Evolutionary conservation across 164 flowering plant species (phyloP), one percentile per base, ranked within the genome.

Genomic region (Vitis rupestris): DNA sequence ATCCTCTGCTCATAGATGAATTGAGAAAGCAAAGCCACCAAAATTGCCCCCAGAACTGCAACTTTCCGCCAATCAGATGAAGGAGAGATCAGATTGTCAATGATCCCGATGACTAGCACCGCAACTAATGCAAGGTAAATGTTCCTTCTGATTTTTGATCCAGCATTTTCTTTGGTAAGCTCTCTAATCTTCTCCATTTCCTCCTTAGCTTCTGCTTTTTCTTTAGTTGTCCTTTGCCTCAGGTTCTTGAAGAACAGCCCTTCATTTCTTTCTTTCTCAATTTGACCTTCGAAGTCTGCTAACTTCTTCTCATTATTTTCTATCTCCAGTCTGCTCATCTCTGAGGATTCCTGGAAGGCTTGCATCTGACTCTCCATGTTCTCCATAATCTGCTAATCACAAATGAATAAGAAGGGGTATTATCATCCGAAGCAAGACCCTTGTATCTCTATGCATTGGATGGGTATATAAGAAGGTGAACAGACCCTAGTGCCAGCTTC

Each of bases 221-320:
- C 89, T 54, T 59, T 66, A 7, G 94, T 88, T 27, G 70, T 54
- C 61, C 55, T 81, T 71, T 74, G 65, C 50, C 83, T 51, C 71
- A 91, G 78, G 79, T 74, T 91, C 80, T 90, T 84, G 73, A 94
- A 92, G 86, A 92, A 94, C 72, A 92, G 53, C 37, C 95, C 97
- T 74, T 90, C 93, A 59, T 92, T 92, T 65, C 81, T 70, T 16
- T 80, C 90, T 14, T 82, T 76, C 70, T 85, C 87, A 12, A 89
- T 78, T 68, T 85, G 85, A 54, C 63, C 90, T 81, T 90, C 94
- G 29, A 94, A 91, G 5, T 87, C 89, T 9, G 73, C 79, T 61
- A 90, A 61, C 63, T 74, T 75, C 74, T 72, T 78, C 37, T 94
- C 94, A 49, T 76, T 83, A 82, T 78, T 61, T 78, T 87, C 89